A percentile compares a stretch with the other conserved stretches of the same genome.
Evolutionary conservation across 140 eudicot species (phyloP).

Genomic region (Bidens hawaiensis): DNA sequence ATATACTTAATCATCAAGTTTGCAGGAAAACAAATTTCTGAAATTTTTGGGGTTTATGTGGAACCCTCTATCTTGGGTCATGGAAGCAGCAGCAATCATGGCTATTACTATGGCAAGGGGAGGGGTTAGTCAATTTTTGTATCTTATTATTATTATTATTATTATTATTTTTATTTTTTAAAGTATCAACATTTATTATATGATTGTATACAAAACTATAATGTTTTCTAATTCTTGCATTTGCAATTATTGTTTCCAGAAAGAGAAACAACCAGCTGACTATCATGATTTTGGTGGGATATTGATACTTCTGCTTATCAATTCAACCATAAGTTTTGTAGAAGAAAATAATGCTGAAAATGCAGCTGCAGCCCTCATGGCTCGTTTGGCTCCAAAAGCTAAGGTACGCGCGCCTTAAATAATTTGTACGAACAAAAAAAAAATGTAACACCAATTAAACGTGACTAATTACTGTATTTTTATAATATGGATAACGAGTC

Average conservation of each 20-base stretch:
- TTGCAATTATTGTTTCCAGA: conserved; percentile 25
- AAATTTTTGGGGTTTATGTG: conserved; percentile 65
- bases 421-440: neutral
- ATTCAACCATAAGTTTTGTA: conserved; percentile 68
- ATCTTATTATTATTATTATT: too few relatives aligned
- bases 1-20: neutral
- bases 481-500: neutral
- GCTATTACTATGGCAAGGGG: conserved; percentile 53
- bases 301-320: conserved; percentile 47
- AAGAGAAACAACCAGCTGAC: conserved; percentile 39
- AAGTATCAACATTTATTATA: neutral
- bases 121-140: conserved; percentile 37
- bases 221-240: conserved; percentile 6
- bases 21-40: conserved; percentile 49
- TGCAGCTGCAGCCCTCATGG: conserved; percentile 89
- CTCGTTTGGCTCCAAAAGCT: conserved; percentile 76
- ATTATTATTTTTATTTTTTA: too few relatives aligned
- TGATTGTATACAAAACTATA: neutral
- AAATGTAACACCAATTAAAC: neutral
- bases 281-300: conserved; percentile 73
- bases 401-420: conserved; percentile 33
- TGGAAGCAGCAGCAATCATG: conserved; percentile 64
- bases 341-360: conserved; percentile 82
- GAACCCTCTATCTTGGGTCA: conserved; percentile 64
- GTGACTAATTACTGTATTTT: neutral